These are phyloP conservation scores for Cryptococcus sp. DNA, from an alignment of 1,284 basidiomycete genomes.

Conservation along the genomic window DNA sequence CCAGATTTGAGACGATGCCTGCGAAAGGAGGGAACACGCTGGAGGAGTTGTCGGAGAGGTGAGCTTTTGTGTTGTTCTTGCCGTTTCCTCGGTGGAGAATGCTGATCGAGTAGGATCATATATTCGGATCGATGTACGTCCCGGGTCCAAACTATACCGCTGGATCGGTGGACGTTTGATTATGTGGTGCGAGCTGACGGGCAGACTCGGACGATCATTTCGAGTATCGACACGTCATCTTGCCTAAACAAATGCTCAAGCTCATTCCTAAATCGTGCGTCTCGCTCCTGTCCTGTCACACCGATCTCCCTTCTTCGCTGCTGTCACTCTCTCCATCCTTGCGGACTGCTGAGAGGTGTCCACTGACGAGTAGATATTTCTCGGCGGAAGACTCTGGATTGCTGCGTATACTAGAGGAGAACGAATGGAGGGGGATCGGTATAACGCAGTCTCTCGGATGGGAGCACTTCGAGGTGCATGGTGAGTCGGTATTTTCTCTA, in stretches of 20 bases:
- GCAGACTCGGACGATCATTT: slow-evolving; percentile 51
- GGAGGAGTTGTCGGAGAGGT: slow-evolving; percentile 45
- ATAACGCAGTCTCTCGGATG: slow-evolving; percentile 94
- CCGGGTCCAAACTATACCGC: not conserved
- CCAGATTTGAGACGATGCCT: slow-evolving; percentile 5
- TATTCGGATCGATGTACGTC: slow-evolving; percentile 45
- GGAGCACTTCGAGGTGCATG: slow-evolving; percentile 96
- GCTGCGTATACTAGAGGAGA: slow-evolving; percentile 73
- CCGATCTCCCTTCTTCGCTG: not conserved
- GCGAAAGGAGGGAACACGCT: slow-evolving; percentile 28
- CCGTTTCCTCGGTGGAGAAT: too few relatives aligned
- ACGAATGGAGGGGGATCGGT: slow-evolving; percentile 92
- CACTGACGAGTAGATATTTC: slow-evolving; percentile 49
- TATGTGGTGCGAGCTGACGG: not conserved
- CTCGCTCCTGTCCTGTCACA: slow-evolving; percentile 25
- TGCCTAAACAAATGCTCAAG: slow-evolving; percentile 82
- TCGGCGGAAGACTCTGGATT: slow-evolving; percentile 66
- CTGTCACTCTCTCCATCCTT: not conserved
- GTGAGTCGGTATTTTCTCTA: too few relatives aligned
- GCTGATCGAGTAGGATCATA: slow-evolving; percentile 43
- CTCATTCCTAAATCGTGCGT: slow-evolving; percentile 75
- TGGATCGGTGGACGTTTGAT: not conserved
- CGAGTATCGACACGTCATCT: slow-evolving; percentile 82
- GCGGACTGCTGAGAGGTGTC: not conserved
- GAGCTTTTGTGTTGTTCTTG: slow-evolving; percentile 11